Percentiles rank a stretch among this genome's conserved stretches.
Evolutionary conservation across 495 filamentous ascomycete species (phyloP).

Genomic region (Aspergillus panamensis): DNA sequence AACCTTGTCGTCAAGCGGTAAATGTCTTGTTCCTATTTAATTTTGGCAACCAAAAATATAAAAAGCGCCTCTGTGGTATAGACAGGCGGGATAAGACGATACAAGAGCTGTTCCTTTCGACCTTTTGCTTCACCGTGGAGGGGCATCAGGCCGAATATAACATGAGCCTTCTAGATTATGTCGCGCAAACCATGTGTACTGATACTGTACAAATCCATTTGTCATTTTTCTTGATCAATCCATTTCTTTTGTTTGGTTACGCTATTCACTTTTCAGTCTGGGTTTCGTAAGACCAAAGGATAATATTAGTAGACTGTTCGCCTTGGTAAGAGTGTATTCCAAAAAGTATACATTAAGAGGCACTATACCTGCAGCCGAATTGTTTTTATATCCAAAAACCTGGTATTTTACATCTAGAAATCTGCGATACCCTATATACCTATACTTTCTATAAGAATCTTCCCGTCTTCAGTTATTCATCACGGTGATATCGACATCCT

Average conservation of each 20-base stretch:
- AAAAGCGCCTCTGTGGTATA: constrained; percentile 25
- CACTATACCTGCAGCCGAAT: too few relatives aligned
- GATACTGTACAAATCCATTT: constrained; percentile 52
- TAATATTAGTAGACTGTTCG: too few relatives aligned
- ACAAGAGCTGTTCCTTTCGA: constrained; percentile 17
- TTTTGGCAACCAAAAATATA: constrained; percentile 22
- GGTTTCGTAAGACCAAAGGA: too few relatives aligned
- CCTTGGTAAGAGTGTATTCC: too few relatives aligned
- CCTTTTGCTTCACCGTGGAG: constrained; percentile 18
- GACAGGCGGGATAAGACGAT: constrained; percentile 30
- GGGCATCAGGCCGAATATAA: constrained; percentile 21
- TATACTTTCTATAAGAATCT: neutral
- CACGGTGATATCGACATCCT: constrained; percentile 68
- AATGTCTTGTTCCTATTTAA: constrained; percentile 19
- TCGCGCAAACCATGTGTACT: constrained; percentile 37
- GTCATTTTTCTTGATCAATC: constrained; percentile 27
- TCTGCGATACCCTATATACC: too few relatives aligned
- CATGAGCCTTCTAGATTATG: constrained; percentile 21
- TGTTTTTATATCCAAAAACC: too few relatives aligned
- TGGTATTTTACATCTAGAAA: too few relatives aligned
- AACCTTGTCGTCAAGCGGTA: constrained; percentile 64
- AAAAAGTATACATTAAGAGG: too few relatives aligned
- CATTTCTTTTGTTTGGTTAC: neutral
- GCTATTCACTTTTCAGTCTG: too few relatives aligned
- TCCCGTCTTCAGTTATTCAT: constrained; percentile 38